These are phyloP conservation scores for Rhodotorula glutinis DNA, from an alignment of 1,284 basidiomycete genomes.

Conservation along the genomic window DNA sequence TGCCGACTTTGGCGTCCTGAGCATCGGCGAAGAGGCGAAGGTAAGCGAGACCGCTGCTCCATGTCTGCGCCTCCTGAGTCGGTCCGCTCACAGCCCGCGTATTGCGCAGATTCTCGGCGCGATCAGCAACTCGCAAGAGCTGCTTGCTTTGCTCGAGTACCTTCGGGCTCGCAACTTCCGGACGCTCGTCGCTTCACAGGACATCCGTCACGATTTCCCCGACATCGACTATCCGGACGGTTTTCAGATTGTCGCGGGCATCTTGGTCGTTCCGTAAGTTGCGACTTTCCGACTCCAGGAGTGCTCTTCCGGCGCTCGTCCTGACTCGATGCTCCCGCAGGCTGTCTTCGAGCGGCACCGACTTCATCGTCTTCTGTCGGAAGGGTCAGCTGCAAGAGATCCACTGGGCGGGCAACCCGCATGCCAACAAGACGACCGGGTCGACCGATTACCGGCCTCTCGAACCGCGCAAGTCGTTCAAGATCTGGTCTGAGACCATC, in stretches of 20 bases:
- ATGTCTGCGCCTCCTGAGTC: too few species aligned
- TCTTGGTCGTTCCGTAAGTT: constrained; percentile 66
- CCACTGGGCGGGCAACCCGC: constrained; percentile 75
- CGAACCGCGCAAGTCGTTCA: constrained; percentile 76
- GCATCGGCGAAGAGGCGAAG: constrained; percentile 77
- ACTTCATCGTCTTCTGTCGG: constrained; percentile 75
- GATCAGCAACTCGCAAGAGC: constrained; percentile 77
- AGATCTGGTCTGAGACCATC: constrained; percentile 73
- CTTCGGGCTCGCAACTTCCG: constrained; percentile 68
- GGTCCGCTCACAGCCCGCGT: background rate
- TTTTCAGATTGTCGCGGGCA: constrained; percentile 70
- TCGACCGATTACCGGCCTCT: constrained; percentile 51
- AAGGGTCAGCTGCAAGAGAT: constrained; percentile 70
- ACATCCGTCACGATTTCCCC: constrained; percentile 68
- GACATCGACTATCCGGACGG: constrained; percentile 68
- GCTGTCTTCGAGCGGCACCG: constrained; percentile 39
- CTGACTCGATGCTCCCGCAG: background rate
- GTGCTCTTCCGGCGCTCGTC: background rate
- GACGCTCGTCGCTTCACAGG: constrained; percentile 64
- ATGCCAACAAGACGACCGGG: constrained; percentile 52
- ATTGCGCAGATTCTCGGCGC: constrained; percentile 76
- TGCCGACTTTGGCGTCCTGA: constrained; percentile 77
- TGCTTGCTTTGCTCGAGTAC: constrained; percentile 78
- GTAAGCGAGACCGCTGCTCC: constrained; percentile 4
- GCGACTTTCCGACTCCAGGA: background rate